Evolutionary conservation across 2,329 filamentous ascomycete genomes (phyloP), one percentile per base, ranked within the genome.

Genomic region (Aureobasidium mangrovei): DNA sequence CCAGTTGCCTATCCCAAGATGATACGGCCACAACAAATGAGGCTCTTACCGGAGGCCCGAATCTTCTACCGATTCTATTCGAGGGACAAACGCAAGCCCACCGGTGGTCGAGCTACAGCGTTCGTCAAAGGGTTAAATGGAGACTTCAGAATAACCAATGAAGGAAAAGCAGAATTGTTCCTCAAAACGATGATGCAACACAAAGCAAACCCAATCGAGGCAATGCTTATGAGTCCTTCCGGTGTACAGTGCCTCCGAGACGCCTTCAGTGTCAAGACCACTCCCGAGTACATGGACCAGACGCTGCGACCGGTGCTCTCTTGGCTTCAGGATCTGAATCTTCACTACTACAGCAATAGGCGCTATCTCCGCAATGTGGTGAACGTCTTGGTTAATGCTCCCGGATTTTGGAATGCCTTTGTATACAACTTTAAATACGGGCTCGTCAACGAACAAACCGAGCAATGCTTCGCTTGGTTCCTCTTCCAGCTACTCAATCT

Each of bases 391-490:
- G 47, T 51, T 7, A 27, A 35, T 4, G 38, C 47, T 4, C 47
- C 47, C 6, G 38, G 29, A 2, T 51, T 51, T 31, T 51, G 47
- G 47, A 51, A 35, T 4, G 10, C 4, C 4, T 42, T 31, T 32
- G 24, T 24, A 5, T 27, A n/a, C 4, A 27, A 42, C 27, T 36
- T 51, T 8, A 51, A 51, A 38, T 42, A 51, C n/a, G 47, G 41
- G 9, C 18, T 35, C 6, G 47, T 51, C 7, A 9, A 28, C 26
- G n/a, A 51, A 28, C n/a, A 26, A 4, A 41, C 47, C 7, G 42
- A 2, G 29, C 47, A 51, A 35, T 41, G 38, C 29, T 51, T 51
- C 28, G 47, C 47, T 4, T 51, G 47, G 47, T 27, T 51, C 1
- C 29, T 51, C 1, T 28, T 51, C 10, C 38, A 42, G 10, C 6